A percentile compares a stretch with the other conserved stretches of the same genome.
phyloP scores from a whole-genome alignment of 495 filamentous ascomycete genomes.

The Aspergillus ostianus region DNA sequence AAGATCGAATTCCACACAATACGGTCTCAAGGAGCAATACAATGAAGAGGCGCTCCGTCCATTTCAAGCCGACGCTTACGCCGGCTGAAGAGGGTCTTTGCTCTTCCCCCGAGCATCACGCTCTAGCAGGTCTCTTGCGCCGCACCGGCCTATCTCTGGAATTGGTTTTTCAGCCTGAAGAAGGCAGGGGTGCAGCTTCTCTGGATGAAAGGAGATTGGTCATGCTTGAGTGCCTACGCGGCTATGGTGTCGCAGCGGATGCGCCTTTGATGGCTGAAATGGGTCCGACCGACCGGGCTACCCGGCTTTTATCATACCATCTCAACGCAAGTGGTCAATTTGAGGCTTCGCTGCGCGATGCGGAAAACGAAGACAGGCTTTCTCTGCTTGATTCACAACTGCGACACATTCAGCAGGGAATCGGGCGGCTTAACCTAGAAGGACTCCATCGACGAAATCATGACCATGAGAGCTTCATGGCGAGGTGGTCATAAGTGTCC shows the following conservation, averaged over 20 bases:
- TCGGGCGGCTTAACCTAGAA: constrained; percentile 35
- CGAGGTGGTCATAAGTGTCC: constrained; percentile 27
- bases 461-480: constrained; percentile 31
- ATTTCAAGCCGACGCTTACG: constrained; percentile 16
- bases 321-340: constrained; percentile 34
- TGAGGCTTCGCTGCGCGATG: constrained; percentile 29
- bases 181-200: constrained; percentile 17
- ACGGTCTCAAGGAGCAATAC: constrained; percentile 31
- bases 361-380: constrained; percentile 26
- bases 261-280: constrained; percentile 32
- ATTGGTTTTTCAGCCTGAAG: constrained; percentile 28
- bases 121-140: constrained; percentile 36
- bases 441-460: constrained; percentile 37
- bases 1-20: constrained; percentile 21
- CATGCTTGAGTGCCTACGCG: constrained; percentile 26
- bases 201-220: constrained; percentile 33
- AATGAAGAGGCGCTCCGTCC: constrained; percentile 30
- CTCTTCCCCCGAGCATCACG: constrained; percentile 24
- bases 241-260: constrained; percentile 30
- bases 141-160: constrained; percentile 37
- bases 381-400: constrained; percentile 32
- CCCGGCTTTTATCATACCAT: constrained; percentile 31
- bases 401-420: constrained; percentile 30
- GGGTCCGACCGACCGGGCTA: constrained; percentile 31
- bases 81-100: constrained; percentile 16